Evolutionary conservation across 148 eudicot genomes (phyloP), one percentile per base, ranked within the genome.

Genomic region (Fagopyrum homotropicum): DNA sequence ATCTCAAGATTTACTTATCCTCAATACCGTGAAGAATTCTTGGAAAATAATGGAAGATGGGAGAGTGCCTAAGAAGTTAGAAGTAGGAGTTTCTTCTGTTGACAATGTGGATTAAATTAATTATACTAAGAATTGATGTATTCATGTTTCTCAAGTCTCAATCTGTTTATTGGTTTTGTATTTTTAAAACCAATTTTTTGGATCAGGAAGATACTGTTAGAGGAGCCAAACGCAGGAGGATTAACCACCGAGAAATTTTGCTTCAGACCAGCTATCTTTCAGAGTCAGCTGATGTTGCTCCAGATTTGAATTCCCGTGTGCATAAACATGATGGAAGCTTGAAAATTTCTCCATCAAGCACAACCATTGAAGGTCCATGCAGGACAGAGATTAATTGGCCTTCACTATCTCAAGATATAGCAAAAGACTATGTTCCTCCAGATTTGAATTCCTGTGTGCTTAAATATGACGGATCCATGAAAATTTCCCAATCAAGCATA

Each of bases 231-330:
- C 76, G 57, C 64, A 70, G 74, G 35, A 76, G 10, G 16, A 66
- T 70, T 46, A 82, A 73, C 75, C 12, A 22, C 35, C 80, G 82
- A 50, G 73, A 79, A 56, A 76, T 63, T 79, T 82, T 89, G 75
- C 78, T 74, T 43, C 89, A 86, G 80, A 87, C 93, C 73, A 91
- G 97, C 84, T 86, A 78, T 83, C 86, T 93, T 73, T 91, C 98
- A 44, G 98, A 93, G 78, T 91, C 97, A 74, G 88, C 86, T 17
- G 92, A 85, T 80, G 70, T 79, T 81, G 90, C 84, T 72, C 85
- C 91, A 78, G 95, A 91, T 82, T 83, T 78, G 71, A 84, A 84
- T 76, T 91, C 98, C 22, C 77, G 79, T 55, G 84, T 89, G 81
- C 84, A 85, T 74, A 73, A 77, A 72, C 80, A 80, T 49, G 84